Base-by-base conservation (phyloP, 2,329 filamentous ascomycete genomes). In the Neopestalotiopsis clavispora region DNA sequence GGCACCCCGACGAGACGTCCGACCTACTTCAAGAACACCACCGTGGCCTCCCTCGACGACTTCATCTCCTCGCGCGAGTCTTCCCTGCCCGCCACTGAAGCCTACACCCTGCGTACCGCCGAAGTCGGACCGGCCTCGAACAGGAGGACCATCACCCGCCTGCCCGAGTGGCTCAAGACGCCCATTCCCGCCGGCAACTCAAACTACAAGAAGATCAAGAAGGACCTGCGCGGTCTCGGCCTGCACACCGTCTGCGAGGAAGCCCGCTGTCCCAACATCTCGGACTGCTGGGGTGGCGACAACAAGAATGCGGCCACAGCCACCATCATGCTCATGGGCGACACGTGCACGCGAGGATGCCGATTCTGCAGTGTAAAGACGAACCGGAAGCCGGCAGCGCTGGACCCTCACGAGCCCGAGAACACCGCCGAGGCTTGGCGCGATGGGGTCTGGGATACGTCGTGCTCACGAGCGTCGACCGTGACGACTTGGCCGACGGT, bases 321-420 rank as follows among this genome's bases (percentile, higher is more conserved):
- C 2, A 99, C 96, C 12, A 98, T 99, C 81, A 99, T 99, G 96
- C 85, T 99, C 62, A 98, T 98, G 95, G 96, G 96, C 72, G 96
- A 99, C 80, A 98, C 95, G 9, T 99, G 96, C 82, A 99, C 96
- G 20, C 89, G 96, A 70, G 96, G 95, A 20, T 99, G 96, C 82
- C 90, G 96, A 66, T 99, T 99, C 85, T 99, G 96, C 87, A 94
- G 92, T 73, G 96, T 99, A 66, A 98, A 98, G 87, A 99, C 96
- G 3, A 91, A 85, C 69, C 90, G 92, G 58, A 83, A 85, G 1
- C 91, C 94, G 13, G 83, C 91, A 57, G 93, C 96, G 12, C 87
- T 99, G 64, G 96, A 99, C 79, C 93, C 94, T 1, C 95, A 98
- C 81, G 96, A 99, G 83, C 96, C 96, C 1, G 96, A 99, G 85